Conservation (phyloP, 192 early-diverging fungal species). For the Coemansia sp. region DNA sequence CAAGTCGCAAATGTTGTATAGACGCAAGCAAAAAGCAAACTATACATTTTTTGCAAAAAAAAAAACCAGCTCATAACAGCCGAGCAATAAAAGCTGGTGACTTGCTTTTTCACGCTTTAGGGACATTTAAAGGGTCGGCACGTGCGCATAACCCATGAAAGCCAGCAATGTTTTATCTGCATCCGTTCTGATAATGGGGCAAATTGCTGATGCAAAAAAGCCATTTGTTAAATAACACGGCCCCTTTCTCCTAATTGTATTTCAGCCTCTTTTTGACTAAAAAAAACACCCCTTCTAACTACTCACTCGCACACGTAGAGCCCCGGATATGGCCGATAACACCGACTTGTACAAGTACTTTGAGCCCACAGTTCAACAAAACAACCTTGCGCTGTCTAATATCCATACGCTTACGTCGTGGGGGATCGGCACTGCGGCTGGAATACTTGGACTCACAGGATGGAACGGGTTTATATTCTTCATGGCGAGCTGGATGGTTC, state of each 20-base stretch:
- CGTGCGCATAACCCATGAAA: not conserved
- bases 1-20: too few species aligned
- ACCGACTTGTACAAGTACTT: constrained; percentile 55
- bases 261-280: not conserved
- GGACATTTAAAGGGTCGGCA: not conserved
- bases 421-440: constrained; percentile 79
- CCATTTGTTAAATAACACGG: too few species aligned
- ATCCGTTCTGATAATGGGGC: not conserved
- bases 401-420: constrained; percentile 55
- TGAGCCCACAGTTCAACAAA: constrained; percentile 56
- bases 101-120: not conserved
- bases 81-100: too few species aligned
- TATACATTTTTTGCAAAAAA: too few species aligned
- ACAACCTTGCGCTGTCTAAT: constrained; percentile 52
- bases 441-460: constrained; percentile 85
- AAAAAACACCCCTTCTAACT: too few species aligned
- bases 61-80: too few species aligned
- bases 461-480: constrained; percentile 87
- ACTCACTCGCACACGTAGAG: not conserved
- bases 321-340: constrained; percentile 28
- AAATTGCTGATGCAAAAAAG: too few species aligned
- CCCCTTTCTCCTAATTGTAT: not conserved
- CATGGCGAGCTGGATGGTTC: constrained; percentile 63
- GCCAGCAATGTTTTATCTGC: not conserved
- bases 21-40: too few species aligned